Evolutionary conservation across 2,329 filamentous ascomycete species (phyloP).

Genomic region (Endocalyx cinctus): DNA sequence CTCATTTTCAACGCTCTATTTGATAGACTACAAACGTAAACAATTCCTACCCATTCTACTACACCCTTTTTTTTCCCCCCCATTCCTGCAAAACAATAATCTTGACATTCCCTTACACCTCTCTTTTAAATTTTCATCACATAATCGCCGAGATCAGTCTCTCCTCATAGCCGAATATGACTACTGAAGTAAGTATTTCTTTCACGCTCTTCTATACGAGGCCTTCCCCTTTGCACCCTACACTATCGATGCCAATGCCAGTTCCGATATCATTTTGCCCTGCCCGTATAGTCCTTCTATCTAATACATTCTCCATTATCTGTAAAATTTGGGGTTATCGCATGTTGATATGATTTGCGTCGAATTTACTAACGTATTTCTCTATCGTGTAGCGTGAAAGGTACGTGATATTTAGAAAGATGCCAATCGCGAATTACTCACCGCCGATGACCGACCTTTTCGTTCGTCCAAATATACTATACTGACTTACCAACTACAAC

Average conservation of each 20-base stretch:
- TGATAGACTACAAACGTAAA: conserved; percentile 22
- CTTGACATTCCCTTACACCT: conserved; percentile 3
- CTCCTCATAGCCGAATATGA: conserved; percentile 21
- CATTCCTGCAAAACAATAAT: conserved; percentile 1
- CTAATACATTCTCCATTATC: conserved; percentile 1
- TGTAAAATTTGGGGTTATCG: too few relatives aligned
- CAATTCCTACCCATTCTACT: conserved; percentile 17
- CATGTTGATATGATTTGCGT: too few relatives aligned
- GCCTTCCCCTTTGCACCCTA: too few relatives aligned
- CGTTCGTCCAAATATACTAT: conserved; percentile 6
- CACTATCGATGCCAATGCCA: too few relatives aligned
- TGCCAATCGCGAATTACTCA: conserved; percentile 8
- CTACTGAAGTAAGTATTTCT: conserved; percentile 25
- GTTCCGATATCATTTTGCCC: too few relatives aligned
- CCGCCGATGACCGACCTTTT: conserved; percentile 4
- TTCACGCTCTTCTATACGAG: conserved; percentile 4
- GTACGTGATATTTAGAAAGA: conserved; percentile 40
- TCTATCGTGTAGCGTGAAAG: conserved; percentile 58
- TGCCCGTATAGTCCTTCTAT: background rate
- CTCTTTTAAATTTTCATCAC: too few relatives aligned
- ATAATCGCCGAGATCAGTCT: background rate
- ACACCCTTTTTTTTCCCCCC: conserved; percentile 15
- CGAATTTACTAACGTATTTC: too few relatives aligned
- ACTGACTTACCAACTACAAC: conserved; percentile 23
- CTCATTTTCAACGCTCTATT: conserved; percentile 19